These are phyloP conservation scores for Pythium guiyangense DNA, from an alignment of 352 stramenopile genomes.

Conservation along the genomic window DNA sequence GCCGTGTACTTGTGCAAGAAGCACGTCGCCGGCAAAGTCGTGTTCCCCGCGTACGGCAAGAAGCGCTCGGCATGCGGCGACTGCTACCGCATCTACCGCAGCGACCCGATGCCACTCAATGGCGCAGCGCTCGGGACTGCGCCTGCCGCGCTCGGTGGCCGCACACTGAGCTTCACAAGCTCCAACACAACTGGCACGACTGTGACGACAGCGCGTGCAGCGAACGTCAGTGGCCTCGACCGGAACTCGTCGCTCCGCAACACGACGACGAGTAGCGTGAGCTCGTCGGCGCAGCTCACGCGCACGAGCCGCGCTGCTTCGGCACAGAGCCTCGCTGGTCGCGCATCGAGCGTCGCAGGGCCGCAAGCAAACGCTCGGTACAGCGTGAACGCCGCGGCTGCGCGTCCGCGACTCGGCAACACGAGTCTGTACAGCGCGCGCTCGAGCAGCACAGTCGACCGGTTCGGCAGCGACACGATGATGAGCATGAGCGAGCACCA, in stretches of 20 bases:
- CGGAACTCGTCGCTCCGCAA: conserved; percentile 10
- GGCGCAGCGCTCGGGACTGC: conserved; percentile 11
- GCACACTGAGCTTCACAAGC: conserved; percentile 17
- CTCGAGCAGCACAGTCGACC: conserved; percentile 30
- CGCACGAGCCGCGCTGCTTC: conserved; percentile 37
- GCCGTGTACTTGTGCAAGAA: conserved; percentile 74
- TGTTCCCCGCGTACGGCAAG: conserved; percentile 51
- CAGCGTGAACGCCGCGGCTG: conserved; percentile 26
- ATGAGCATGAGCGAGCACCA: conserved; percentile 43
- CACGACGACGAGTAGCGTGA: conserved; percentile 11
- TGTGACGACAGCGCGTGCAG: conserved; percentile 1
- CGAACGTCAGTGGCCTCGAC: conserved; percentile 6
- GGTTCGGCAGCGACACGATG: conserved; percentile 46
- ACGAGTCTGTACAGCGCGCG: conserved; percentile 10
- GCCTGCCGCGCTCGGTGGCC: conserved; percentile 13
- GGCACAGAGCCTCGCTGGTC: conserved; percentile 40
- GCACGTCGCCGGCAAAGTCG: conserved; percentile 72
- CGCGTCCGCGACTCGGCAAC: conserved; percentile 17
- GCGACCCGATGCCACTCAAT: conserved; percentile 41
- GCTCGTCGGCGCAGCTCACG: conserved; percentile 3
- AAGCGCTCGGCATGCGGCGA: conserved; percentile 75
- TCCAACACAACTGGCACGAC: conserved; percentile 11
- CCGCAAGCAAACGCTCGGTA: conserved; percentile 50
- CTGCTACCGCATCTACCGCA: conserved; percentile 65
- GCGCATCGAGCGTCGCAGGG: conserved; percentile 35